Base-by-base conservation (phyloP, 2,329 filamentous ascomycete genomes). In the Chaetomium sp. region DNA sequence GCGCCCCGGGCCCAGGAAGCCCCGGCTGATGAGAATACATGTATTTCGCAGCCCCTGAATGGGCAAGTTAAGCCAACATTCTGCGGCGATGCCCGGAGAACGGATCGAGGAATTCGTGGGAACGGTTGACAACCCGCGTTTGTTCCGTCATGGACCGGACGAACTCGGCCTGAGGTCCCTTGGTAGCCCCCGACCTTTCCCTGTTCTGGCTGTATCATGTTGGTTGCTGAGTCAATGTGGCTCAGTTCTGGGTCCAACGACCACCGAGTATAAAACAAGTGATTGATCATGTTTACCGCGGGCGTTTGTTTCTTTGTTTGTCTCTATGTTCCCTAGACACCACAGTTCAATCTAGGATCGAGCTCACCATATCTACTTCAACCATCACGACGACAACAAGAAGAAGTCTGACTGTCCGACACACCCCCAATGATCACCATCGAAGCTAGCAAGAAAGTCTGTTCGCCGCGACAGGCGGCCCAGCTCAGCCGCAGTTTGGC, bases 371-470 rank as follows among this genome's bases (percentile, higher is more conserved):
- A 27, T 27, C 19, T 27, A 27, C 19, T 3, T 38, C 8, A 38
- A 9, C 37, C 37, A 38, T 38, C 37, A 12, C 37, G 37, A 43
- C 14, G 19, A 27, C 3, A 27, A 27, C 19, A 27, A 27, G 19
- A 27, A 27, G 19, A 27, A 27, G 19, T 27, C 19, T 27, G 19
- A 27, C 19, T 27, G 19, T 27, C 19, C 19, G 19, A 27, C 19
- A 27, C 19, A 27, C 19, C 19, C 37, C 35, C 35, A 36, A 71
- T 70, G 69, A 62, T 69, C 36, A 64, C 66, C 34, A 54, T 65
- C 46, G 56, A 59, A 54, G 61, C 64, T 51, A 63, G 62, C 47
- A 62, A 53, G 50, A 66, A 53, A 50, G 55, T 67, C 54, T 67
- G 64, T 57, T 67, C 65, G 19, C 61, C 65, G 7, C 62, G 58